Percentiles rank a stretch among this genome's conserved stretches.
Evolutionary conservation across 345 rosid genomes (phyloP).

Genomic region (Acer negundo): DNA sequence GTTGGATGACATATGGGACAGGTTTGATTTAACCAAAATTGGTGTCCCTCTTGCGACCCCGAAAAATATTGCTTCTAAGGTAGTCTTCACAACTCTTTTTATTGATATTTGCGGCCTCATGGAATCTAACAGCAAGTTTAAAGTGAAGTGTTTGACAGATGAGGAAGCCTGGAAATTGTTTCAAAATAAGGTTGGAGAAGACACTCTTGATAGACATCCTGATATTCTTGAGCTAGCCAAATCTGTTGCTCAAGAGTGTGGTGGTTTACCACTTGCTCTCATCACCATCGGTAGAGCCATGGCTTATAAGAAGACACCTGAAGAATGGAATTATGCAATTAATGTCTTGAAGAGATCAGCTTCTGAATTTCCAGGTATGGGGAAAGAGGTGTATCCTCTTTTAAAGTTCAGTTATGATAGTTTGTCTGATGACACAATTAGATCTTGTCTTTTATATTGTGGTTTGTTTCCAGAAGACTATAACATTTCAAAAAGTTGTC

Average conservation of each 20-base stretch:
- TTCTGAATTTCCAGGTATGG: too few species aligned
- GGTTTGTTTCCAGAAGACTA: too few species aligned
- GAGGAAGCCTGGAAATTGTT: conserved; percentile 19
- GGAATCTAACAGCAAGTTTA: conserved; percentile 4
- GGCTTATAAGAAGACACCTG: neutral
- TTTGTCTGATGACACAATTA: too few species aligned
- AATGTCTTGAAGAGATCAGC: too few species aligned
- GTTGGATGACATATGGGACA: conserved; percentile 15
- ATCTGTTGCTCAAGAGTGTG: neutral
- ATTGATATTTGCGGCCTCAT: conserved; percentile 12
- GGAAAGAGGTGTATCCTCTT: too few species aligned
- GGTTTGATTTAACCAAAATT: conserved; percentile 3
- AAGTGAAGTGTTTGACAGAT: conserved; percentile 3
- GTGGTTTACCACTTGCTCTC: conserved; percentile 4
- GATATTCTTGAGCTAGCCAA: too few species aligned
- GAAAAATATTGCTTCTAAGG: neutral
- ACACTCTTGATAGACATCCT: conserved; percentile 2
- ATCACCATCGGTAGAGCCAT: conserved; percentile 11
- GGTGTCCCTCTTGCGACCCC: neutral
- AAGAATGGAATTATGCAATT: neutral
- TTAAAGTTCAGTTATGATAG: too few species aligned
- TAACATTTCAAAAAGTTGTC: too few species aligned
- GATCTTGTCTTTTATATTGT: too few species aligned
- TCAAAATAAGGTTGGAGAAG: conserved; percentile 5
- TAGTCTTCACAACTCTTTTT: conserved; percentile 13